Evolutionary conservation across 192 early-diverging fungal genomes (phyloP), one percentile per base, ranked within the genome.

Genomic region (Coemansia asiatica): DNA sequence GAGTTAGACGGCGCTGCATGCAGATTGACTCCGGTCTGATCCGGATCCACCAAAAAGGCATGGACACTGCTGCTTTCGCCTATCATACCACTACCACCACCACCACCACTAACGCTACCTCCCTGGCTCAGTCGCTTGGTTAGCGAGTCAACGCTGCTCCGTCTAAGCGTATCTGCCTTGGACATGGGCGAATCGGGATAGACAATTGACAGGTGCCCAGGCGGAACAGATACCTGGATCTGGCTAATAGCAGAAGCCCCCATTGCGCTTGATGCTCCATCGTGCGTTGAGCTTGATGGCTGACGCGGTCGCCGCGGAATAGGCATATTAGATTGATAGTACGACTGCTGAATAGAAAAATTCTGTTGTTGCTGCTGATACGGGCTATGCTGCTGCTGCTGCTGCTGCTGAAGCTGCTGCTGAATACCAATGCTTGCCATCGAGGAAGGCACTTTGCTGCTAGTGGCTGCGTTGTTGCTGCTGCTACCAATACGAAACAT

Each of bases 111-210:
- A n/a, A n/a, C n/a, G n/a, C n/a, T n/a, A n/a, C n/a, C n/a, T 61
- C 23, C 56, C 61, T 60, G 58, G 47, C 64, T 64, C 26, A 64
- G 49, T 19, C 67, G 67, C 35, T 60, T 79, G 22, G 64, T 56
- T 38, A 59, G 31, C 22, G 78, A 81, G 22, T 75, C 78, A 2
- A 49, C 56, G 56, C 78, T 81, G 59, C 61, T 60, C 36, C 65
- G 67, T 15, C 72, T 33, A 33, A 81, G 60, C 13, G 78, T 81
- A 27, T 81, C 78, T 7, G 78, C 66, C 63, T 67, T 74, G 28
- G 78, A 81, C 78, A 81, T 81, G 21, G 78, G 78, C 69, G 78
- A 81, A 33, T 81, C 78, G 5, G 78, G 78, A 49, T 81, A 81
- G 27, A 81, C 78, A 23, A 81, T 75, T 35, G 78, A 81, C 47